Conservation (phyloP, 2,329 filamentous ascomycete genomes). For the Catunica adiposa region DNA sequence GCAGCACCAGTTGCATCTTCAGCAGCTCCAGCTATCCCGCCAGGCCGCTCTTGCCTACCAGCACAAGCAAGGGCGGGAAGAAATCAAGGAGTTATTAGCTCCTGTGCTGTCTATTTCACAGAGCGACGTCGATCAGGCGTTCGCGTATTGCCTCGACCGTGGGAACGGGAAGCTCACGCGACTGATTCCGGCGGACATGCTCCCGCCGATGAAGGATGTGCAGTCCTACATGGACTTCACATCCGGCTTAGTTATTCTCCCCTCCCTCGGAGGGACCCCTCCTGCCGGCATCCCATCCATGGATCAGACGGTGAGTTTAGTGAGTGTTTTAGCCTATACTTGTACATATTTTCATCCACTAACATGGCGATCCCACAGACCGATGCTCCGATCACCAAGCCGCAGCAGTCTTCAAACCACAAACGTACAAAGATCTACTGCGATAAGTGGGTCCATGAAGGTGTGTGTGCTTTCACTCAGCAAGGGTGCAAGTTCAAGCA, state of each 20-base stretch:
- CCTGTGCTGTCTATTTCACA: background rate
- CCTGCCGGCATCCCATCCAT: conserved; percentile 23
- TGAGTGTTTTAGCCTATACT: conserved; percentile 19
- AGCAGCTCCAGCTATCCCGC: background rate
- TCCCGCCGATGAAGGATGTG: conserved; percentile 30
- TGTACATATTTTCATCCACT: background rate
- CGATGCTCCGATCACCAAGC: background rate
- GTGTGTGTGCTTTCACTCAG: conserved; percentile 69
- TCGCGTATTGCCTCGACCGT: conserved; percentile 36
- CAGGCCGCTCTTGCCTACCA: conserved; percentile 2
- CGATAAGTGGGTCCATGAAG: conserved; percentile 77
- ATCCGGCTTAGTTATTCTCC: conserved; percentile 32
- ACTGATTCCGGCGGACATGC: conserved; percentile 38
- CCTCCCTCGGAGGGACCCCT: conserved; percentile 20
- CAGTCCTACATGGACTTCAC: conserved; percentile 25
- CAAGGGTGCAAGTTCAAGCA: conserved; percentile 82
- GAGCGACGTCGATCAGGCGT: conserved; percentile 16
- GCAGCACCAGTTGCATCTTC: conserved; percentile 7
- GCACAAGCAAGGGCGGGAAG: background rate
- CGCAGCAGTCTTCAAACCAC: background rate
- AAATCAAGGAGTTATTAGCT: background rate
- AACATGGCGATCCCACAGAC: background rate
- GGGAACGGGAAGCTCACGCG: conserved; percentile 37
- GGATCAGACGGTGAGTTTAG: conserved; percentile 23
- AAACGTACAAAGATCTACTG: conserved; percentile 56